Evolutionary conservation across 2,329 filamentous ascomycete genomes (phyloP).

Genomic region (Epichloe baconii): DNA sequence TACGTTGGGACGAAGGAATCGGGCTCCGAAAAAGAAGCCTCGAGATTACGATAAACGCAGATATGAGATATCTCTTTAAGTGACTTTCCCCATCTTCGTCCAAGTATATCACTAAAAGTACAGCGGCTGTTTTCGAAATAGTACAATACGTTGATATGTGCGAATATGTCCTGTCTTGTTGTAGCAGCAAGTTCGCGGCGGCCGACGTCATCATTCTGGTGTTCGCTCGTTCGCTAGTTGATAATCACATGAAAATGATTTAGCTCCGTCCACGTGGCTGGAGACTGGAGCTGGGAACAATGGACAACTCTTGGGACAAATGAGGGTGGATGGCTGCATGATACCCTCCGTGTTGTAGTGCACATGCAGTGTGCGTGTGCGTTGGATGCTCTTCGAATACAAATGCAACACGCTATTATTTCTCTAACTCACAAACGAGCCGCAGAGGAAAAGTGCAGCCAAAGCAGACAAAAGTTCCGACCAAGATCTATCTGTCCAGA

Average conservation of each 20-base stretch:
- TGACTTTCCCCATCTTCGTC: not conserved
- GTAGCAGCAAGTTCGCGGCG: not conserved
- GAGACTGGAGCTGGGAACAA: not conserved
- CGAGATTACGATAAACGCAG: too few relatives aligned
- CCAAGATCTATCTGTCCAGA: not conserved
- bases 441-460: too few relatives aligned
- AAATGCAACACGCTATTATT: not conserved
- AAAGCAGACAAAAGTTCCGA: not conserved
- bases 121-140: not conserved
- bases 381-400: not conserved
- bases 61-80: too few relatives aligned
- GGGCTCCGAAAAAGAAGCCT: not conserved
- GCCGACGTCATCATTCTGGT: not conserved
- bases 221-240: not conserved
- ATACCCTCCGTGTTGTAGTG: not conserved
- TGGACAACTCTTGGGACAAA: not conserved
- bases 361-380: not conserved
- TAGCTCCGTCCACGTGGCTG: constrained; percentile 4
- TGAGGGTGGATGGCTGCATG: not conserved
- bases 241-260: not conserved
- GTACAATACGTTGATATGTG: not conserved
- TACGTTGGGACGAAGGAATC: not conserved
- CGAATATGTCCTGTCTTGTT: not conserved
- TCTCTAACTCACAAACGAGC: not conserved
- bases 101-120: not conserved